phyloP scores from a whole-genome alignment of 2,329 filamentous ascomycete genomes.

The Colletotrichum zoysiae region DNA sequence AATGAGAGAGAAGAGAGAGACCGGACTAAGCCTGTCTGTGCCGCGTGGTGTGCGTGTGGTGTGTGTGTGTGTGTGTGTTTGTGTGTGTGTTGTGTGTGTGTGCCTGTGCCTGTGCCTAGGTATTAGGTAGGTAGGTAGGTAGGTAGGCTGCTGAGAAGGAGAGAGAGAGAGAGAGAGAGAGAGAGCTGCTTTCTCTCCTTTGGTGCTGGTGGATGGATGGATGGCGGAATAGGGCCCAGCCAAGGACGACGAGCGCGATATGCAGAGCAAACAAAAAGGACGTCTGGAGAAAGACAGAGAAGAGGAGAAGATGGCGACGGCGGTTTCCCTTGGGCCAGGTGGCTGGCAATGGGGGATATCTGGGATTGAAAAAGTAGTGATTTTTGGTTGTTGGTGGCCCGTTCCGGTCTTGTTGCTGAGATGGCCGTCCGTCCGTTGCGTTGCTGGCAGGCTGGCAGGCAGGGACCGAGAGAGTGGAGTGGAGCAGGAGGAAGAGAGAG shows the following conservation, averaged over 20 bases:
- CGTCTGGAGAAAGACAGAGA: constrained; percentile 7
- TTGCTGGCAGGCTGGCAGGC: background rate
- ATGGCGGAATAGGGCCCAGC: constrained; percentile 1
- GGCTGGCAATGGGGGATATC: constrained; percentile 17
- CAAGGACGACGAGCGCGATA: constrained; percentile 7
- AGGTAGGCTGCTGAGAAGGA: background rate
- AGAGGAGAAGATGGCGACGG: constrained; percentile 19
- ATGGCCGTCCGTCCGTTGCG: background rate
- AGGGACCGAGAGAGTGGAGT: background rate
- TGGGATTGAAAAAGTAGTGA: constrained; percentile 17
- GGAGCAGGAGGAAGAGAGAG: background rate
- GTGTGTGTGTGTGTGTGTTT: constrained; percentile 5
- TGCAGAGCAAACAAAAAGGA: constrained; percentile 7
- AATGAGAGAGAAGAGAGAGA: constrained; percentile 7
- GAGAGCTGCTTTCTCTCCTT: background rate
- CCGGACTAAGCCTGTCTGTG: background rate
- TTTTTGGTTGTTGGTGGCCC: constrained; percentile 22
- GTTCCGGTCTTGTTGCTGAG: constrained; percentile 39
- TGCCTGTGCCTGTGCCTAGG: constrained; percentile 10
- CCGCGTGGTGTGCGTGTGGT: background rate
- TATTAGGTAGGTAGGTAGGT: too few relatives aligned
- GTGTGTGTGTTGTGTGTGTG: background rate
- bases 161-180: background rate
- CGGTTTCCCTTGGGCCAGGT: constrained; percentile 24
- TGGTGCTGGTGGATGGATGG: background rate